Percentiles rank a stretch among this genome's conserved stretches.
Conservation (phyloP, 2,329 filamentous ascomycete genomes). For the Stemphylium vesicarium region DNA sequence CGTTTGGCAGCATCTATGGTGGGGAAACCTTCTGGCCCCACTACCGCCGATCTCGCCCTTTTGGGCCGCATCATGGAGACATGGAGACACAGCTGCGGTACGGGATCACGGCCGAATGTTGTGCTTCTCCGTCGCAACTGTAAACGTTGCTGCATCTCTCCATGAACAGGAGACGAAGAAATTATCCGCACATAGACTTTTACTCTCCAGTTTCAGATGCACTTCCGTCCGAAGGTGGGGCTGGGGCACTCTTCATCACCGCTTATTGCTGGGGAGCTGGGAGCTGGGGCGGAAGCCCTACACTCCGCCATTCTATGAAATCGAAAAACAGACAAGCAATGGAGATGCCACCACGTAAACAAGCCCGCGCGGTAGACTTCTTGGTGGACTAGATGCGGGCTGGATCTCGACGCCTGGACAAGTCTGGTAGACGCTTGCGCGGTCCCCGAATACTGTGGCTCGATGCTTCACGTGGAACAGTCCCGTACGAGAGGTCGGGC, state of each 20-base stretch:
- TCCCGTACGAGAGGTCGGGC: not conserved
- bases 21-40: slow-evolving; percentile 9
- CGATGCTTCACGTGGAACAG: slow-evolving; percentile 4
- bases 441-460: not conserved
- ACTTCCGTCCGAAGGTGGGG: not conserved
- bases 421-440: not conserved
- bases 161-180: slow-evolving; percentile 6
- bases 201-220: not conserved
- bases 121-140: slow-evolving; percentile 8
- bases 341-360: not conserved
- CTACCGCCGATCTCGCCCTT: not conserved
- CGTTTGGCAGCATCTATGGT: slow-evolving; percentile 9
- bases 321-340: not conserved
- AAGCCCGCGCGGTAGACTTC: not conserved
- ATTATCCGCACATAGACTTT: not conserved
- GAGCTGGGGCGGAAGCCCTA: not conserved
- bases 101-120: slow-evolving; percentile 13
- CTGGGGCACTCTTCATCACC: not conserved
- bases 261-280: not conserved
- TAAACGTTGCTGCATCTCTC: slow-evolving; percentile 14
- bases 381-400: not conserved
- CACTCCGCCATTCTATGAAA: no score
- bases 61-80: not conserved
- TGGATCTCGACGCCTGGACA: not conserved
- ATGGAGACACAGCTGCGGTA: slow-evolving; percentile 4